phyloP scores from a whole-genome alignment of 306 rosid genomes.

The Cucumis sativus region Cucumber_9930_V3 NC_026661.2:4968501-4969000 shows the following conservation, averaged over 20 bases:
- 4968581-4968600: no score
- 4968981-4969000: no score
- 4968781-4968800: conserved; percentile 7
- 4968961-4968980: not conserved
- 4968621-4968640: not conserved
- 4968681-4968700: not conserved
- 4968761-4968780: not conserved
- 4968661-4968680: not conserved
- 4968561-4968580: not conserved
- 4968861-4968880: not conserved
- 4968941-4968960: not conserved
- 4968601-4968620: not conserved
- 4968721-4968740: not conserved
- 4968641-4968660: not conserved
- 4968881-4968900: not conserved
- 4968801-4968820: not conserved
- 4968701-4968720: not conserved
- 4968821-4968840: not conserved
- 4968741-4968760: not conserved
- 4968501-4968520: not conserved
- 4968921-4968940: not conserved
- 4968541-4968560: not conserved
- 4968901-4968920: conserved; percentile 3
- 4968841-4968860: not conserved
- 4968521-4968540: not conserved